These are phyloP conservation scores for Pulchroboletus neoregius DNA, from an alignment of 1,284 basidiomycete genomes.

Conservation along the genomic window DNA sequence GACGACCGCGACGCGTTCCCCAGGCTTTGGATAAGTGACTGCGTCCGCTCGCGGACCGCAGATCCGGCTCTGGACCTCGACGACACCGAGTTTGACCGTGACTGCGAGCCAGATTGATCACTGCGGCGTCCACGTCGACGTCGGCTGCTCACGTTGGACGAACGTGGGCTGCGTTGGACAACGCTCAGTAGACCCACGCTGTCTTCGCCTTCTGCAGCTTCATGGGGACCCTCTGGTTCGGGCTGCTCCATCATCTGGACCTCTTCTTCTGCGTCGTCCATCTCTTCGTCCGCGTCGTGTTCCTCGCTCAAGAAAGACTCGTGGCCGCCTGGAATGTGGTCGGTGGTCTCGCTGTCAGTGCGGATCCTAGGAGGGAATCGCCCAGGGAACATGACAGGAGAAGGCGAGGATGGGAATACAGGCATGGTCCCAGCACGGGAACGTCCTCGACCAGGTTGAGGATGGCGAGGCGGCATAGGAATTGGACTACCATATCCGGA, in stretches of 20 bases:
- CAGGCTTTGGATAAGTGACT: conserved; percentile 62
- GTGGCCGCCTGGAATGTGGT: conserved; percentile 29
- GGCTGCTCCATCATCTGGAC: conserved; percentile 49
- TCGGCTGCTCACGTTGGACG: conserved; percentile 47
- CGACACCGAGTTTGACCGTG: conserved; percentile 37
- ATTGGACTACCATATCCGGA: conserved; percentile 46
- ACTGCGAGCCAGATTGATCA: conserved; percentile 30
- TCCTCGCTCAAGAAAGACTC: conserved; percentile 36
- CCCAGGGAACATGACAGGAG: conserved; percentile 43
- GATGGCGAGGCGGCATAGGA: conserved; percentile 71
- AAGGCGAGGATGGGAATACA: conserved; percentile 40
- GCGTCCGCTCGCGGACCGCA: conserved; percentile 51
- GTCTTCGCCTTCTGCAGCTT: conserved; percentile 65
- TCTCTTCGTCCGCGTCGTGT: conserved; percentile 39
- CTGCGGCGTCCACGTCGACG: conserved; percentile 32
- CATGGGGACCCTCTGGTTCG: conserved; percentile 50
- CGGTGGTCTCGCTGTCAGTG: conserved; percentile 43
- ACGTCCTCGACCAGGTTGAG: conserved; percentile 43
- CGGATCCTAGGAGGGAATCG: conserved; percentile 35
- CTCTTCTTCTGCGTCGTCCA: conserved; percentile 38
- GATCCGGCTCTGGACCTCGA: conserved; percentile 50
- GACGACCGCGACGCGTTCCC: conserved; percentile 58
- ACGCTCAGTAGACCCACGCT: conserved; percentile 58
- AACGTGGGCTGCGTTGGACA: conserved; percentile 49
- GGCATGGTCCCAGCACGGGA: conserved; percentile 51